Conservation (phyloP, 1,284 basidiomycete genomes). For the Cutaneotrichosporon cutaneum region DNA sequence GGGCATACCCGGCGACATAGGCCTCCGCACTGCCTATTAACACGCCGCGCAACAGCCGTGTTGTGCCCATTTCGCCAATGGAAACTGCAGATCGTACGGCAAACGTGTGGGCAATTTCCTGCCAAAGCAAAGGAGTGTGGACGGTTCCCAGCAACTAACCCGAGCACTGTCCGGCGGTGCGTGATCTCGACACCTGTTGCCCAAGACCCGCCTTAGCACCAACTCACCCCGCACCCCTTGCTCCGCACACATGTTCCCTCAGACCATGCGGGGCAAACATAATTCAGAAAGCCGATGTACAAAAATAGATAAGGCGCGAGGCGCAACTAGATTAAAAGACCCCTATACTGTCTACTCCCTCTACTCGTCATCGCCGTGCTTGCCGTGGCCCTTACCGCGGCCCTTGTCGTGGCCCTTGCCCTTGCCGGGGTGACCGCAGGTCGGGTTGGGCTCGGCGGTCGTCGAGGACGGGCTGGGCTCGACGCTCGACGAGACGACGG, state of each 20-base stretch:
- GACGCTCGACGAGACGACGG: not conserved
- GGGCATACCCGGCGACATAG: too few species aligned
- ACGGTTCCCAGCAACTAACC: too few species aligned
- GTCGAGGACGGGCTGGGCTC: not conserved
- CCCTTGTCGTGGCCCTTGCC: not conserved
- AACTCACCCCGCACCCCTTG: not conserved
- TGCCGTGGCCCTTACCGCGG: not conserved
- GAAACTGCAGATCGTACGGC: too few species aligned
- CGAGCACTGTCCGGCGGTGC: too few species aligned
- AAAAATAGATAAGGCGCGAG: not conserved
- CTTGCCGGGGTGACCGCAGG: not conserved
- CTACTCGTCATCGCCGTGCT: not conserved
- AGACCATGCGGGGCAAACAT: not conserved
- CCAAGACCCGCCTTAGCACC: too few species aligned
- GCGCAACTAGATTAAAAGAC: conserved; percentile 1
- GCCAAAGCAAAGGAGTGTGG: too few species aligned
- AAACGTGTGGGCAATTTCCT: too few species aligned
- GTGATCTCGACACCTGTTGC: too few species aligned
- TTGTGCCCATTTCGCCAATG: too few species aligned
- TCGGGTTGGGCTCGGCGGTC: not conserved
- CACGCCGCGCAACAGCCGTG: too few species aligned
- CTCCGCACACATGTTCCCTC: not conserved
- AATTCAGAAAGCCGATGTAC: not conserved
- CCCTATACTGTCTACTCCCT: not conserved
- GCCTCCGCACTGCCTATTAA: too few species aligned